phyloP scores from a whole-genome alignment of 768 basidiomycete species.

The Dentipellis sp. region DNA sequence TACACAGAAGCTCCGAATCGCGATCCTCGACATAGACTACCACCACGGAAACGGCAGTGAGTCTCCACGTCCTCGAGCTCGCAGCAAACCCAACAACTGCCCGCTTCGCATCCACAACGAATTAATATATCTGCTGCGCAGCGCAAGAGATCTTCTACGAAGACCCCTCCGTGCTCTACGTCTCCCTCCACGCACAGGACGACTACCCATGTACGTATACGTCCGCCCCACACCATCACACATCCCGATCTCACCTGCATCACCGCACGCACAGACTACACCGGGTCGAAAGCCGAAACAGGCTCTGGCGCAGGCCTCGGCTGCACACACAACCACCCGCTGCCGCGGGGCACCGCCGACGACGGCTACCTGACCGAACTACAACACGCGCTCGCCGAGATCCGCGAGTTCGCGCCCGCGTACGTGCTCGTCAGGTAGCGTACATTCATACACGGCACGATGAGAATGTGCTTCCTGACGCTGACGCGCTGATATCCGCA shows the following conservation, averaged over 20 bases:
- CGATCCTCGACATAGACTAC: conserved; percentile 28
- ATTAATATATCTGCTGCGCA: conserved; percentile 5
- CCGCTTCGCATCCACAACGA: neutral
- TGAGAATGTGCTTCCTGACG: neutral
- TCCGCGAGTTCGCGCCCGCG: conserved; percentile 15
- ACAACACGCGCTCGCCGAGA: conserved; percentile 9
- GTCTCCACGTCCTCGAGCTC: neutral
- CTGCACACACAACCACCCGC: conserved; percentile 22
- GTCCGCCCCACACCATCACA: too few relatives aligned
- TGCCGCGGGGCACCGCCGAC: conserved; percentile 20
- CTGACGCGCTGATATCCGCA: neutral
- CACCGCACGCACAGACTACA: conserved; percentile 19
- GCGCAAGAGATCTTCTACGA: conserved; percentile 24
- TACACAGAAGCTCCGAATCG: conserved; percentile 3
- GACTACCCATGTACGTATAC: conserved; percentile 25
- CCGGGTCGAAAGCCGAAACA: conserved; percentile 19
- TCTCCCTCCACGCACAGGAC: conserved; percentile 21
- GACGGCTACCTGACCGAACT: conserved; percentile 19
- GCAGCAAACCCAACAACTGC: neutral
- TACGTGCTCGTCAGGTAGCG: conserved; percentile 23
- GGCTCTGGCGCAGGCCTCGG: conserved; percentile 18
- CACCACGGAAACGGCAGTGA: conserved; percentile 28
- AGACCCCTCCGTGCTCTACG: conserved; percentile 23
- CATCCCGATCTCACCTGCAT: too few relatives aligned
- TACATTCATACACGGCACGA: neutral